phyloP scores from a whole-genome alignment of 129 eudicot genomes.

The Sambucus nigra region DNA sequence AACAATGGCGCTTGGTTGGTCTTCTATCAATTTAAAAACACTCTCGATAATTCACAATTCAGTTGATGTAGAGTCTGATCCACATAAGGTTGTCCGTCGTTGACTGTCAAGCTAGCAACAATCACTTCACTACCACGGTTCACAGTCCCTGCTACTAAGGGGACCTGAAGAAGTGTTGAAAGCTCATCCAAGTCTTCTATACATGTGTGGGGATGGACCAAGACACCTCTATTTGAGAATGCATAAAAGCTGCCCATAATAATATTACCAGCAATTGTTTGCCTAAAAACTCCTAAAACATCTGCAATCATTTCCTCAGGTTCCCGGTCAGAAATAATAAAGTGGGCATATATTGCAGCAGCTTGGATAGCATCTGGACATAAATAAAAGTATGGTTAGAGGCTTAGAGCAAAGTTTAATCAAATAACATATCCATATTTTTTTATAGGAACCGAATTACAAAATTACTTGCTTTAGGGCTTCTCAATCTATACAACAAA shows the following conservation, averaged over 20 bases:
- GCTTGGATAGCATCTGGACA: too few relatives aligned
- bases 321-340: slow-evolving; percentile 26
- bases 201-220: too few relatives aligned
- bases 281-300: slow-evolving; percentile 77
- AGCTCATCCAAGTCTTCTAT: slow-evolving; percentile 81
- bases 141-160: too few relatives aligned
- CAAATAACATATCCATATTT: too few relatives aligned
- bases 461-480: too few relatives aligned
- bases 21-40: slow-evolving; percentile 75
- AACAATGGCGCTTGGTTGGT: slow-evolving; percentile 61
- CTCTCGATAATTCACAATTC: slow-evolving; percentile 69
- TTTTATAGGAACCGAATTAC: too few relatives aligned
- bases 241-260: slow-evolving; percentile 74
- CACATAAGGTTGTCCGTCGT: slow-evolving; percentile 86
- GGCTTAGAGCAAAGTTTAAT: too few relatives aligned
- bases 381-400: too few relatives aligned
- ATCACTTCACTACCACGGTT: slow-evolving; percentile 83
- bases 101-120: slow-evolving; percentile 62
- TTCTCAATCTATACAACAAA: too few relatives aligned
- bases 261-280: slow-evolving; percentile 61
- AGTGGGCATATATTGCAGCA: too few relatives aligned
- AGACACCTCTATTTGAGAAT: slow-evolving; percentile 61
- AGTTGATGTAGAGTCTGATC: slow-evolving; percentile 74
- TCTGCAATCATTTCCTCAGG: slow-evolving; percentile 77
- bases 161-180: slow-evolving; percentile 79